Evolutionary conservation across 345 rosid genomes (phyloP), one percentile per base, ranked within the genome.

Genomic region (Eucalyptus marginata): DNA sequence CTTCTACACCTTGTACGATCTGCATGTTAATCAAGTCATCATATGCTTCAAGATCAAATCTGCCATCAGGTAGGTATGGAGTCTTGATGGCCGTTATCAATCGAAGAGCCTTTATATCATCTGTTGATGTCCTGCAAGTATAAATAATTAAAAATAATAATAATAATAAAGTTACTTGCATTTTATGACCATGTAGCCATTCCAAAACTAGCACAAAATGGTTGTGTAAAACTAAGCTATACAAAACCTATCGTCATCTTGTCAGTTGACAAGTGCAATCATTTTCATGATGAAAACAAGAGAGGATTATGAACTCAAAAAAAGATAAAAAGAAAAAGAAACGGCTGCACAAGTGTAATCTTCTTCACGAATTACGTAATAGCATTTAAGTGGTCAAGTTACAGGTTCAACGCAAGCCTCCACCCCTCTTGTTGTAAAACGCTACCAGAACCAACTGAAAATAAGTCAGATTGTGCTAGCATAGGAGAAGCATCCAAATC

Each of bases 31-130:
- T 93, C 92, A 96, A 92, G 66, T 90, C 94, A 51, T 97, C 99
- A 71, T 95, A 96, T n/a, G 98, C 97, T 95, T 97, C 98, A 8
- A 97, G 97, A 92, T 97, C 98, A 87, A 97, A 96, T 91, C 99
- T 93, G 24, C 99, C 99, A 89, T 97, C 97, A 6, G 98, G 99
- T 44, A 96, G 92, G 92, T 96, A 97, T 4, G 99, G 98, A 20
- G 99, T 96, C 89, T 97, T 97, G 90, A 96, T 95, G 89, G 99
- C 98, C 43, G 99, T 96, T 86, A 96, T 96, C 87, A 96, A 89
- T 89, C 95, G 92, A 90, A 97, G 94, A 33, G 94, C 88, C 90
- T 94, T 95, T 88, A 96, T 95, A 88, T 94, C 98, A 33, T 95
- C 98, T 13, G 94, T 89, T 36, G 93, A 93, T 76, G 98, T 96